These are phyloP conservation scores for Trichoderma sp. DNA, from an alignment of 2,329 filamentous ascomycete species.

Conservation along the genomic window DNA sequence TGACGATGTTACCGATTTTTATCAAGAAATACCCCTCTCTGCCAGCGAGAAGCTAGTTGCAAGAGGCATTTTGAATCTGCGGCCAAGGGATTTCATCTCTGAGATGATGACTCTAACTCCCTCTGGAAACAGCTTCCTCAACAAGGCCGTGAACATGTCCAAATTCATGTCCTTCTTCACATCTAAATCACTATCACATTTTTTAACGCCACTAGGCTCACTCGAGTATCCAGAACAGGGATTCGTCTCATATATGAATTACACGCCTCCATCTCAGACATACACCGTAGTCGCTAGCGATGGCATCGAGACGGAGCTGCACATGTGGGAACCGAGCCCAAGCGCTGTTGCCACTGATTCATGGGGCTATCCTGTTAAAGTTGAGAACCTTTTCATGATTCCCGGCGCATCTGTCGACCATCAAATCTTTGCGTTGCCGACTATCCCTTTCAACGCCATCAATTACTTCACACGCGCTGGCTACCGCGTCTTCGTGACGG, in stretches of 20 bases:
- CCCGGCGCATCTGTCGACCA: constrained; percentile 63
- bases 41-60: constrained; percentile 37
- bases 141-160: constrained; percentile 44
- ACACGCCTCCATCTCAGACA: constrained; percentile 44
- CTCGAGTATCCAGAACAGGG: constrained; percentile 53
- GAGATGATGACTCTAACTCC: constrained; percentile 54
- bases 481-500: constrained; percentile 57
- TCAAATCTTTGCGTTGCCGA: constrained; percentile 61
- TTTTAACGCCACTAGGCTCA: constrained; percentile 53
- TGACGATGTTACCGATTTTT: background rate
- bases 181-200: constrained; percentile 50
- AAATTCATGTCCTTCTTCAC: constrained; percentile 58
- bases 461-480: constrained; percentile 61
- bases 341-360: constrained; percentile 32
- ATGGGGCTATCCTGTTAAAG: constrained; percentile 6
- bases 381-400: constrained; percentile 57
- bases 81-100: constrained; percentile 50
- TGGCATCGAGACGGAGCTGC: constrained; percentile 50
- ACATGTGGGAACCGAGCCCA: constrained; percentile 56
- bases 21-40: background rate
- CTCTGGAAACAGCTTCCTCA: constrained; percentile 46
- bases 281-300: constrained; percentile 52
- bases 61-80: constrained; percentile 57
- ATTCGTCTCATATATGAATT: constrained; percentile 50
- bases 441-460: constrained; percentile 61